phyloP scores from a whole-genome alignment of 352 stramenopile species.

The Thalassiosira hispida region DNA sequence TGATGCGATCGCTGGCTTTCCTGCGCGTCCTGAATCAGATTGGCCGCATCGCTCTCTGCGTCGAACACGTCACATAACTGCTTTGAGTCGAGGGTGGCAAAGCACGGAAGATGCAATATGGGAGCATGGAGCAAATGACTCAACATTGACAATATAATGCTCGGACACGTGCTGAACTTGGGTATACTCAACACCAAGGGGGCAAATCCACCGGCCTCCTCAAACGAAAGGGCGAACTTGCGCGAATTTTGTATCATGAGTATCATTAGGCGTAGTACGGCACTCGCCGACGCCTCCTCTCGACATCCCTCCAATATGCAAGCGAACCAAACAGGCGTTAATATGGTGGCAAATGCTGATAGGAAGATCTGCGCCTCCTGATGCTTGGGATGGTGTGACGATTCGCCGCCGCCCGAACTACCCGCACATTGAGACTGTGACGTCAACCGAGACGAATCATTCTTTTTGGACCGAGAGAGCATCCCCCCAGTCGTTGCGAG shows the following conservation, averaged over 20 bases:
- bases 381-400: slow-evolving; percentile 78
- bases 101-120: slow-evolving; percentile 80
- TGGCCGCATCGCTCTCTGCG: slow-evolving; percentile 69
- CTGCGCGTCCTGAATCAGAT: slow-evolving; percentile 57
- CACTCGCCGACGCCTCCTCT: slow-evolving; percentile 81
- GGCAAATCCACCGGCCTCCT: slow-evolving; percentile 80
- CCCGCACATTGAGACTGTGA: no score
- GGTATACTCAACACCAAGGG: slow-evolving; percentile 83
- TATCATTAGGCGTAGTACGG: slow-evolving; percentile 83
- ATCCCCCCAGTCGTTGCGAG: slow-evolving; percentile 52
- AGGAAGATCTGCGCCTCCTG: slow-evolving; percentile 84
- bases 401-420: slow-evolving; percentile 35
- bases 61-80: slow-evolving; percentile 85
- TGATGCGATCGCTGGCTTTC: slow-evolving; percentile 24
- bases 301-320: slow-evolving; percentile 84
- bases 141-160: slow-evolving; percentile 83
- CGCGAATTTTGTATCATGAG: slow-evolving; percentile 84
- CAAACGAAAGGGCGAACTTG: slow-evolving; percentile 79
- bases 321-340: slow-evolving; percentile 86
- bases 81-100: slow-evolving; percentile 76
- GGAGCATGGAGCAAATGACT: slow-evolving; percentile 82
- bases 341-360: slow-evolving; percentile 78
- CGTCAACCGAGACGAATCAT: no score
- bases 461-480: slow-evolving; percentile 41
- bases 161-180: slow-evolving; percentile 84